A percentile compares a stretch with the other conserved stretches of the same genome.
phyloP scores from a whole-genome alignment of 139 green algal genomes.

The Gonium pectorale region DNA sequence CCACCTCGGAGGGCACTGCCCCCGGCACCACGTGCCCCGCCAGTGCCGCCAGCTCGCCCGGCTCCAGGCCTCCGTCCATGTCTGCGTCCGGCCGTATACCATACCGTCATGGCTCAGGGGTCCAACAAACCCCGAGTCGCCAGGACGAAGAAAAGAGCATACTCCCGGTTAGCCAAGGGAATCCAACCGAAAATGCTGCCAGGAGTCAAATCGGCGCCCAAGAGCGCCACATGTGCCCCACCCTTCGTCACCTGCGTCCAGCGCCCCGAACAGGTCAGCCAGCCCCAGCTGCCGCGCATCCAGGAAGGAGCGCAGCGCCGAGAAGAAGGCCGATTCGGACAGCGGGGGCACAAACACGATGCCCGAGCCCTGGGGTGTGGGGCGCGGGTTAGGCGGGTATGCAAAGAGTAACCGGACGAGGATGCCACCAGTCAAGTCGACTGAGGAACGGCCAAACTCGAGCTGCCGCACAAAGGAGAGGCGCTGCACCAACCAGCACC shows the following conservation, averaged over 20 bases:
- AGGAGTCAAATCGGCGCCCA: no score
- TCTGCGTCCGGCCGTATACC: no score
- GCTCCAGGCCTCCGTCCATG: slow-evolving; percentile 43
- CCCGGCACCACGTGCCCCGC: slow-evolving; percentile 34
- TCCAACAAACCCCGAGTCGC: no score
- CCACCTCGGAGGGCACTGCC: slow-evolving; percentile 1
- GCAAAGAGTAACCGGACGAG: neutral
- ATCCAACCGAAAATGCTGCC: no score
- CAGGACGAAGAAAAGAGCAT: no score
- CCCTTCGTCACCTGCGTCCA: no score
- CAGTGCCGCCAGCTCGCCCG: slow-evolving; percentile 40
- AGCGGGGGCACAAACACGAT: slow-evolving; percentile 41
- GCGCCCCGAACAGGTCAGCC: slow-evolving; percentile 51
- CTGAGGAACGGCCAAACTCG: neutral
- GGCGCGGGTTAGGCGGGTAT: neutral
- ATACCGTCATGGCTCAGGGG: no score
- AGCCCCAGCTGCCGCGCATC: slow-evolving; percentile 25
- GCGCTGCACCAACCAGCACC: neutral
- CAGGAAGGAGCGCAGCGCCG: slow-evolving; percentile 45
- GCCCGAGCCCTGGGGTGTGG: neutral
- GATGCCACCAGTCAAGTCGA: neutral
- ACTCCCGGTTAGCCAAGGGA: no score
- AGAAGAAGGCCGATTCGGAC: slow-evolving; percentile 38
- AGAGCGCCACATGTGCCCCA: no score
- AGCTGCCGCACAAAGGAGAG: neutral